phyloP scores from a whole-genome alignment of 345 rosid genomes.

The Dimocarpus longan region DNA sequence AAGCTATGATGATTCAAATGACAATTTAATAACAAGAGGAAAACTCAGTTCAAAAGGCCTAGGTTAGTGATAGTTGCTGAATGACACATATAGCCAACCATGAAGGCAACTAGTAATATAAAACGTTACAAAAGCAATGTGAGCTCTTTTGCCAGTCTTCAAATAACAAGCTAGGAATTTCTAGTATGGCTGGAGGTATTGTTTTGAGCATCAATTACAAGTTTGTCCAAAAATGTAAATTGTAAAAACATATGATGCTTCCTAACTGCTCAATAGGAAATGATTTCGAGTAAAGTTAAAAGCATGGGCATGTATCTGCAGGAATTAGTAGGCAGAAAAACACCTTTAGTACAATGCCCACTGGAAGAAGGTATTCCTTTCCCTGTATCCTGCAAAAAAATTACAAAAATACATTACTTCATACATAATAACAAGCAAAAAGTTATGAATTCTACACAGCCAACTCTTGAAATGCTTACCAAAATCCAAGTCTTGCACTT shows the following conservation, averaged over 20 bases:
- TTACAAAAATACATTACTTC: not conserved
- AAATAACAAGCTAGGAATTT: not conserved
- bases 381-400: slow-evolving; percentile 72
- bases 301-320: not conserved
- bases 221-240: not conserved
- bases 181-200: not conserved
- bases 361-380: slow-evolving; percentile 89
- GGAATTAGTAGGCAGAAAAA: slow-evolving; percentile 19
- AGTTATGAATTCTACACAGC: not conserved
- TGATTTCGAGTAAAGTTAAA: not conserved
- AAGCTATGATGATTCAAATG: not conserved
- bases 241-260: not conserved
- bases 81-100: not conserved
- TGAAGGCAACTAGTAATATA: not conserved
- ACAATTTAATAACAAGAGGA: not conserved
- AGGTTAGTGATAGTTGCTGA: not conserved
- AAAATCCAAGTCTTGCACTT: slow-evolving; percentile 94
- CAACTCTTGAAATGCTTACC: slow-evolving; percentile 53
- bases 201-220: not conserved
- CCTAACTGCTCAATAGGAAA: not conserved
- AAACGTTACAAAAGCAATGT: not conserved
- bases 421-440: not conserved
- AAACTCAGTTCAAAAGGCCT: not conserved
- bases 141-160: not conserved
- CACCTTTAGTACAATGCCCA: slow-evolving; percentile 88